phyloP scores from a whole-genome alignment of 192 early-diverging fungal species.

The Dimargaris xerosporica region DNA sequence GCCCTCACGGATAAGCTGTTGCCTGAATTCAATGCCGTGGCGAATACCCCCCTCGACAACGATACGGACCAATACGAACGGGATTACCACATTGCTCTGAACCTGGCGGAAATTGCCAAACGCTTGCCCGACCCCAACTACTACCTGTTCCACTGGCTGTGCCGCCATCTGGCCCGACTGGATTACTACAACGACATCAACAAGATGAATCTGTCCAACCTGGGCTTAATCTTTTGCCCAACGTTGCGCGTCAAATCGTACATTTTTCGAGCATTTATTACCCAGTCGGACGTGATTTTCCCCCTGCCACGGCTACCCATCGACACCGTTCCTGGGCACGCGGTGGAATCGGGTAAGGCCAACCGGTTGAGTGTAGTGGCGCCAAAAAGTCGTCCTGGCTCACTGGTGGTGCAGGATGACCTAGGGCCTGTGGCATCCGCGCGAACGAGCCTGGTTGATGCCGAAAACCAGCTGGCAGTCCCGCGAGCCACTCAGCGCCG shows the following conservation, averaged over 20 bases:
- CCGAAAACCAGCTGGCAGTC: not conserved
- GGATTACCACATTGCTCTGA: slow-evolving; percentile 10
- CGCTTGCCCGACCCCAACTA: slow-evolving; percentile 32
- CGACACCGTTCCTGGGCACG: not conserved
- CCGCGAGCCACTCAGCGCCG: not conserved
- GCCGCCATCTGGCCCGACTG: slow-evolving; percentile 34
- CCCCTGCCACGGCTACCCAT: not conserved
- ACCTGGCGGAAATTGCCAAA: slow-evolving; percentile 22
- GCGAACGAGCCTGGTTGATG: not conserved
- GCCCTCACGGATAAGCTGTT: slow-evolving; percentile 15
- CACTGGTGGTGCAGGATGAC: not conserved
- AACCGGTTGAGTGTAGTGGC: not conserved
- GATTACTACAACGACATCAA: slow-evolving; percentile 29
- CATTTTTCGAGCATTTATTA: slow-evolving; percentile 35
- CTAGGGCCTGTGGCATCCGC: not conserved
- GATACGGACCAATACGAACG: slow-evolving; percentile 16
- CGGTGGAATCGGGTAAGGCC: not conserved
- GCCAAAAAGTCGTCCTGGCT: not conserved
- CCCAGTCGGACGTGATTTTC: slow-evolving; percentile 10
- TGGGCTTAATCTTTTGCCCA: slow-evolving; percentile 45
- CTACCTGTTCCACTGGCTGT: slow-evolving; percentile 31
- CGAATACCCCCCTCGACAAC: slow-evolving; percentile 17
- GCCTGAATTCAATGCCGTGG: slow-evolving; percentile 24
- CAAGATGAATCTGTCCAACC: slow-evolving; percentile 41
- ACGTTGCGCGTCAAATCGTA: slow-evolving; percentile 34